These are phyloP conservation scores for Phytophthora palmivora DNA, from an alignment of 352 stramenopile genomes.

Conservation along the genomic window DNA sequence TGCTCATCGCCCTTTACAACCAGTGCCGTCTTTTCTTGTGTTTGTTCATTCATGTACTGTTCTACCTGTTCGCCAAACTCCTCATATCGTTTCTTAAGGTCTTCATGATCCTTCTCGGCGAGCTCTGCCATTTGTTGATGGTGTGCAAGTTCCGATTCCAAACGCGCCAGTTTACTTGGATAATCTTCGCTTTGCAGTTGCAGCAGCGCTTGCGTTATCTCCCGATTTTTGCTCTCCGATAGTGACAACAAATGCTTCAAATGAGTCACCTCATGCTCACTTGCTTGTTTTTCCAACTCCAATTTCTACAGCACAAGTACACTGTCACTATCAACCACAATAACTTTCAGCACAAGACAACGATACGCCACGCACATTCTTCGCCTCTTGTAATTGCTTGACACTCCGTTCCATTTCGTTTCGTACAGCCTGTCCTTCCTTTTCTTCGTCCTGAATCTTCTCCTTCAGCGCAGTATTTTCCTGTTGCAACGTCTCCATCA, in stretches of 20 bases:
- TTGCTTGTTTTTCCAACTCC: conserved; percentile 54
- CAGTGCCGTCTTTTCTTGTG: conserved; percentile 49
- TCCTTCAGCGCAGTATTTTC: conserved; percentile 51
- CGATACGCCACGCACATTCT: conserved; percentile 22
- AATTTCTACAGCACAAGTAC: conserved; percentile 46
- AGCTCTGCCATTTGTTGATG: conserved; percentile 37
- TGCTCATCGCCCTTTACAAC: conserved; percentile 45
- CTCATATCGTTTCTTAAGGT: conserved; percentile 70
- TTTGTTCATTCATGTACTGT: conserved; percentile 77
- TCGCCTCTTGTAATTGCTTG: conserved; percentile 48
- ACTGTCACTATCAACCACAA: conserved; percentile 13
- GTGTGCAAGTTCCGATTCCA: conserved; percentile 59
- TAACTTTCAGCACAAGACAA: neutral
- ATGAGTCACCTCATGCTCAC: conserved; percentile 59
- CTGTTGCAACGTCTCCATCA: conserved; percentile 46
- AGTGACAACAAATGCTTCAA: conserved; percentile 63
- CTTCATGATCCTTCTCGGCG: conserved; percentile 60
- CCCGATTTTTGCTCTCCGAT: conserved; percentile 51
- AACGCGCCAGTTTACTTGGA: conserved; percentile 50
- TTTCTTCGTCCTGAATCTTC: conserved; percentile 35
- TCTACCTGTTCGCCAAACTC: conserved; percentile 81
- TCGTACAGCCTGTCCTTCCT: conserved; percentile 24
- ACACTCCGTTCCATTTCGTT: conserved; percentile 29
- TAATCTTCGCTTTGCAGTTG: conserved; percentile 58
- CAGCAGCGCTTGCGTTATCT: conserved; percentile 49